phyloP scores from a whole-genome alignment of 345 rosid genomes.

The Gossypium australe region DNA sequence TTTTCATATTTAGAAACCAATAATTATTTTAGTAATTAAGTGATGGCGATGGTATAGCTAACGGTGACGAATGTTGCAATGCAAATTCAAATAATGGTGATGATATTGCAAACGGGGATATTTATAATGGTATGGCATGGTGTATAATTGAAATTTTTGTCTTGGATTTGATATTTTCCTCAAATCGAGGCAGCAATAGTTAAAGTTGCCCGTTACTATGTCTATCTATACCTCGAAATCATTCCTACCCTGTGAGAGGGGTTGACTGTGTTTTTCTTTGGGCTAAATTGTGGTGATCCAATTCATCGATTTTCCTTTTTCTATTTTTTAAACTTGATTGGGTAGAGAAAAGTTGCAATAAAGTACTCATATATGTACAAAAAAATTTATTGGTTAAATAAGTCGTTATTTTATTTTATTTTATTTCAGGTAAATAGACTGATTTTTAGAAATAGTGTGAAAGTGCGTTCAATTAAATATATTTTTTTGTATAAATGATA shows the following conservation, averaged over 20 bases:
- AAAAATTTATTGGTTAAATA: no score
- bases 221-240: not conserved
- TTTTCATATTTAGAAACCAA: not conserved
- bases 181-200: not conserved
- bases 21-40: not conserved
- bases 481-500: no score
- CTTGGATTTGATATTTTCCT: not conserved
- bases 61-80: not conserved
- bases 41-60: not conserved
- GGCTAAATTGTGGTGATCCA: no score
- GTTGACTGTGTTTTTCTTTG: no score
- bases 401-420: no score
- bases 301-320: no score
- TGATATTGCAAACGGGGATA: not conserved
- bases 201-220: not conserved
- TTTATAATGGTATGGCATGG: not conserved
- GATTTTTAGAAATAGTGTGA: no score
- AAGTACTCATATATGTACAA: no score
- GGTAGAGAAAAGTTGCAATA: no score
- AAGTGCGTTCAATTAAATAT: fast-evolving
- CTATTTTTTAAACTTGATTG: no score
- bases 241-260: not conserved
- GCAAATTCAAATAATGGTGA: not conserved
- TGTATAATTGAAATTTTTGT: not conserved
- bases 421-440: no score